A percentile compares a stretch with the other conserved stretches of the same genome.
These are phyloP conservation scores for Lachancea sp. DNA, from an alignment of 805 yeast species.

Conservation along the genomic window DNA sequence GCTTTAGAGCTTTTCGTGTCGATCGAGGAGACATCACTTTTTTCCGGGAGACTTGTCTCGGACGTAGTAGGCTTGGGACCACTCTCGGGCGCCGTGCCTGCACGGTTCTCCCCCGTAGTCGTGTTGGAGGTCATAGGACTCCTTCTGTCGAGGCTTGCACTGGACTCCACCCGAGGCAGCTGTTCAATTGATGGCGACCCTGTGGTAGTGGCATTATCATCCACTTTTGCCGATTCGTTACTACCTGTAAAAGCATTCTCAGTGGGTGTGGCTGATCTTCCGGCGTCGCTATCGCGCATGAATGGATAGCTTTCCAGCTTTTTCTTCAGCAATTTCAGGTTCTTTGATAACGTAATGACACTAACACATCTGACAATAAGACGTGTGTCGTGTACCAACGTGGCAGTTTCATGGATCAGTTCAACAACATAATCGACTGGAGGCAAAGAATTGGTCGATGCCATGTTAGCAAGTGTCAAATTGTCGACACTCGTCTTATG, in stretches of 20 bases:
- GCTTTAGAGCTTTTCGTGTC: slow-evolving; percentile 1
- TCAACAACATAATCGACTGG: slow-evolving; percentile 53
- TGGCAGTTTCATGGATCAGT: slow-evolving; percentile 54
- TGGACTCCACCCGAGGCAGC: neutral
- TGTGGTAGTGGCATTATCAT: neutral
- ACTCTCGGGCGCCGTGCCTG: neutral
- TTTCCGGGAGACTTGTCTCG: slow-evolving; percentile 1
- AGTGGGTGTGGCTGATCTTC: slow-evolving; percentile 2
- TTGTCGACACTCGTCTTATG: slow-evolving; percentile 13
- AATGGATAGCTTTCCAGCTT: slow-evolving; percentile 13
- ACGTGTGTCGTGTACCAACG: slow-evolving; percentile 57
- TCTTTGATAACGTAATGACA: slow-evolving; percentile 27
- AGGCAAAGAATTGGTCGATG: slow-evolving; percentile 48
- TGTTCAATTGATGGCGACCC: slow-evolving; percentile 2
- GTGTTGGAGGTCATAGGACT: neutral
- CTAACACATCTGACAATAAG: slow-evolving; percentile 39
- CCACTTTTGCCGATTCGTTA: neutral
- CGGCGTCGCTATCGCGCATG: slow-evolving; percentile 10
- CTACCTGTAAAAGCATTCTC: neutral
- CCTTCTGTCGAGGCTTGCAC: neutral
- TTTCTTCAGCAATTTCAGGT: slow-evolving; percentile 19
- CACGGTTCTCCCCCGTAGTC: neutral
- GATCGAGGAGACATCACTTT: slow-evolving; percentile 1
- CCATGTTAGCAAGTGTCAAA: slow-evolving; percentile 52
- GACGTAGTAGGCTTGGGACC: neutral